These are phyloP conservation scores for Cladorrhinum samala DNA, from an alignment of 495 filamentous ascomycete genomes.

Conservation along the genomic window DNA sequence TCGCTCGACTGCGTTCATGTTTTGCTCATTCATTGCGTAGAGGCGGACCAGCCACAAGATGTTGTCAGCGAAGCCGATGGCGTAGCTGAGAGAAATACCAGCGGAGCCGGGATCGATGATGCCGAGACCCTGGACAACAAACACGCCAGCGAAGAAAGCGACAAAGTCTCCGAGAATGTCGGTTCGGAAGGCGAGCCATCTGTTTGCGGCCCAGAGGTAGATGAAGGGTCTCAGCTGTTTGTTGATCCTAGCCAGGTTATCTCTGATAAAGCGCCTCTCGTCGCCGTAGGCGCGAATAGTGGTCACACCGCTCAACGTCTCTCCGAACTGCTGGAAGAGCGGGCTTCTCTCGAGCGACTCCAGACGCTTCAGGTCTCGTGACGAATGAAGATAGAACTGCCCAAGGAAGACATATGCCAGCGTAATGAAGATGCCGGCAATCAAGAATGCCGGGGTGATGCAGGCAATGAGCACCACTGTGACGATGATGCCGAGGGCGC, in stretches of 20 bases:
- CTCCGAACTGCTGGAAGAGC: conserved; percentile 96
- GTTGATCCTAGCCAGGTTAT: conserved; percentile 87
- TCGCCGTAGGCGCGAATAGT: conserved; percentile 97
- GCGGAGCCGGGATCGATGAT: conserved; percentile 88
- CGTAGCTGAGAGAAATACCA: conserved; percentile 94
- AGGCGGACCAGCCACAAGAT: conserved; percentile 93
- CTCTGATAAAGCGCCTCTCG: conserved; percentile 84
- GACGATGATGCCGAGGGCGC: conserved; percentile 62
- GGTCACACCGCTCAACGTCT: conserved; percentile 91
- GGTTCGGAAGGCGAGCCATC: conserved; percentile 92
- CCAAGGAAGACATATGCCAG: conserved; percentile 77
- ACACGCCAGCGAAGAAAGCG: conserved; percentile 88
- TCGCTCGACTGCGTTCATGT: conserved; percentile 99
- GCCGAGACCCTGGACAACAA: conserved; percentile 78
- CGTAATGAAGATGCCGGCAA: conserved; percentile 81
- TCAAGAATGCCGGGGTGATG: conserved; percentile 88
- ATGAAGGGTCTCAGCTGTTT: conserved; percentile 90
- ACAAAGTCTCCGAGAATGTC: conserved; percentile 89
- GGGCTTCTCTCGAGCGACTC: conserved; percentile 94
- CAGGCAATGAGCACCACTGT: conserved; percentile 86
- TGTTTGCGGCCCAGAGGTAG: conserved; percentile 93
- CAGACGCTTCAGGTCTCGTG: conserved; percentile 86
- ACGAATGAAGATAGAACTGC: conserved; percentile 82
- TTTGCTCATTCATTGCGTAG: conserved; percentile 95
- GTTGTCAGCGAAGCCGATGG: conserved; percentile 95